phyloP scores from a whole-genome alignment of 2,329 filamentous ascomycete genomes.

The Venturia carpophila region DNA sequence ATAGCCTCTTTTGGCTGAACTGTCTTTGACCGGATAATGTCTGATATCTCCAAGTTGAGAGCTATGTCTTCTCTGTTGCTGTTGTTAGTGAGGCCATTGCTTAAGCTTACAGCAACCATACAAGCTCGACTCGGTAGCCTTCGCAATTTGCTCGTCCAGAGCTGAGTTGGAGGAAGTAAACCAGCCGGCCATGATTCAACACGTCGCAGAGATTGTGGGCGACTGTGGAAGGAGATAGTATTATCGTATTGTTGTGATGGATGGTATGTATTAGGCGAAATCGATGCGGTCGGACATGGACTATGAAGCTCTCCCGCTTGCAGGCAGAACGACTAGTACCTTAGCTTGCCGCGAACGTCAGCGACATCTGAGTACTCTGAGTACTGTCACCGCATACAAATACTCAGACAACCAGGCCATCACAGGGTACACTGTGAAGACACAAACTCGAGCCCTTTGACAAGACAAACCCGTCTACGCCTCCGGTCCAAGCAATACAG shows the following conservation, averaged over 20 bases:
- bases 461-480: background rate
- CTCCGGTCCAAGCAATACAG: background rate
- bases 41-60: constrained; percentile 95
- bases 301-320: background rate
- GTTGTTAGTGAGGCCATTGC: constrained; percentile 21
- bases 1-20: constrained; percentile 97
- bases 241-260: background rate
- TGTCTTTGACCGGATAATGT: constrained; percentile 93
- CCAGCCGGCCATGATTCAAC: constrained; percentile 76
- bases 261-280: background rate
- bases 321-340: too few species aligned
- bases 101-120: constrained; percentile 41
- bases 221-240: background rate
- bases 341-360: constrained; percentile 1
- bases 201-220: background rate
- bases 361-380: background rate
- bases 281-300: background rate
- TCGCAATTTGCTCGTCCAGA: constrained; percentile 94
- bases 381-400: background rate
- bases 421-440: background rate
- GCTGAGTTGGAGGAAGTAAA: constrained; percentile 84
- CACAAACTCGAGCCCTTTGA: background rate
- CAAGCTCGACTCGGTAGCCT: constrained; percentile 89
- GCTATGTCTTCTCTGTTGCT: constrained; percentile 78
- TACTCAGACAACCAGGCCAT: background rate